Conservation (phyloP, 139 green algal genomes). For the Eudorina sp. region DNA sequence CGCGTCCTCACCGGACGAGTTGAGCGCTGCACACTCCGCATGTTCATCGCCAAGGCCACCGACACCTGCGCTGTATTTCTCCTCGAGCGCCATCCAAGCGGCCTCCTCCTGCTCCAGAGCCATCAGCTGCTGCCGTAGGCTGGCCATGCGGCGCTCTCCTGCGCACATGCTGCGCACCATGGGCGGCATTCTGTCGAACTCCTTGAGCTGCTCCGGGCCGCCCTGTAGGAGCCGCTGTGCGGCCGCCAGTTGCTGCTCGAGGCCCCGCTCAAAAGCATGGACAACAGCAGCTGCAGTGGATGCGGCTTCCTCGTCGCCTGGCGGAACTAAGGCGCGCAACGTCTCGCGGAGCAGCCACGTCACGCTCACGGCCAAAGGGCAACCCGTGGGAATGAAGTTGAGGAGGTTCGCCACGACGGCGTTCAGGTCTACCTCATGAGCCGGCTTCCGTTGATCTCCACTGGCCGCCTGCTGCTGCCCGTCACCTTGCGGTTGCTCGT, state of each 20-base stretch:
- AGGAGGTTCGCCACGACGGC: not conserved
- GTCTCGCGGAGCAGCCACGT: not conserved
- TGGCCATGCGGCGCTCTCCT: not conserved
- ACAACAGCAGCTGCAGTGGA: not conserved
- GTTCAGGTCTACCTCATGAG: not conserved
- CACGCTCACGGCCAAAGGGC: not conserved
- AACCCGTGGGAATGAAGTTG: not conserved
- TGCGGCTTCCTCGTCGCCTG: not conserved
- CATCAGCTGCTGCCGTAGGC: not conserved
- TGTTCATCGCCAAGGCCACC: not conserved
- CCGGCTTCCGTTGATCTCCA: not conserved
- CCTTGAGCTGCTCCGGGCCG: not conserved
- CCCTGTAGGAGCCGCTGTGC: not conserved
- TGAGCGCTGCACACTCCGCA: not conserved
- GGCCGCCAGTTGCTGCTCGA: not conserved
- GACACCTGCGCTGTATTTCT: not conserved
- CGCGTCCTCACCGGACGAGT: not conserved
- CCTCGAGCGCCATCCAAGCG: constrained; percentile 6
- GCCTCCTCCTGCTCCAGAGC: constrained; percentile 17
- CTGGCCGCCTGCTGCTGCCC: not conserved
- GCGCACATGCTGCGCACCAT: constrained; percentile 3
- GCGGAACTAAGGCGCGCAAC: not conserved
- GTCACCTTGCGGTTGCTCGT: not conserved
- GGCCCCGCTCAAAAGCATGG: not conserved
- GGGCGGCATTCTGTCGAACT: constrained; percentile 14